Evolutionary conservation across 2,329 filamentous ascomycete genomes (phyloP).

Genomic region (Thelonectria discophora): DNA sequence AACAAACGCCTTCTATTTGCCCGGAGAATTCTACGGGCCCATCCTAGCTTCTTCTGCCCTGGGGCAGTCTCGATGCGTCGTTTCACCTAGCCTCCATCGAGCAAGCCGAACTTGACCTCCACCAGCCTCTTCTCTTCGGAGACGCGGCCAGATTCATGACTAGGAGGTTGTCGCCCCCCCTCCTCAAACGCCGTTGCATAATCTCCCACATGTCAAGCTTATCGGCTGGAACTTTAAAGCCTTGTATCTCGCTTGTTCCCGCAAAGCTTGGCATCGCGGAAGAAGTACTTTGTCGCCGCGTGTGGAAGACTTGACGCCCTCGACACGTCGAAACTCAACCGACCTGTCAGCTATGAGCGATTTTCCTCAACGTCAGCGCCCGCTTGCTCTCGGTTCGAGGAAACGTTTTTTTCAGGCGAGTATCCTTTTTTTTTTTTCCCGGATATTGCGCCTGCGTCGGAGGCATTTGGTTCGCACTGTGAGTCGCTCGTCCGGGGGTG

Average conservation of each 20-base stretch:
- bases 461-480: conserved; percentile 15
- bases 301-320: conserved; percentile 24
- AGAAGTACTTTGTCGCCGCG: conserved; percentile 25
- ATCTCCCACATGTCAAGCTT: neutral
- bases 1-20: conserved; percentile 1
- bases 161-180: neutral
- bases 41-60: conserved; percentile 4
- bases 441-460: conserved; percentile 22
- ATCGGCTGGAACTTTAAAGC: conserved; percentile 31
- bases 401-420: conserved; percentile 6
- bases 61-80: conserved; percentile 11
- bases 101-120: conserved; percentile 22
- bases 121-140: neutral
- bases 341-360: conserved; percentile 28
- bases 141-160: conserved; percentile 16
- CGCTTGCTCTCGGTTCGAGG: conserved; percentile 11
- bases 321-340: conserved; percentile 29
- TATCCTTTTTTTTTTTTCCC: neutral
- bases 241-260: conserved; percentile 34
- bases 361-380: conserved; percentile 26
- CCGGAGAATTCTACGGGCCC: conserved; percentile 5
- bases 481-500: conserved; percentile 10
- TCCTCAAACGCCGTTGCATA: neutral
- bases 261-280: conserved; percentile 23
- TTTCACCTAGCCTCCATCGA: conserved; percentile 23